phyloP scores from a whole-genome alignment of 768 basidiomycete genomes.

The Collybiopsis luxurians region DNA sequence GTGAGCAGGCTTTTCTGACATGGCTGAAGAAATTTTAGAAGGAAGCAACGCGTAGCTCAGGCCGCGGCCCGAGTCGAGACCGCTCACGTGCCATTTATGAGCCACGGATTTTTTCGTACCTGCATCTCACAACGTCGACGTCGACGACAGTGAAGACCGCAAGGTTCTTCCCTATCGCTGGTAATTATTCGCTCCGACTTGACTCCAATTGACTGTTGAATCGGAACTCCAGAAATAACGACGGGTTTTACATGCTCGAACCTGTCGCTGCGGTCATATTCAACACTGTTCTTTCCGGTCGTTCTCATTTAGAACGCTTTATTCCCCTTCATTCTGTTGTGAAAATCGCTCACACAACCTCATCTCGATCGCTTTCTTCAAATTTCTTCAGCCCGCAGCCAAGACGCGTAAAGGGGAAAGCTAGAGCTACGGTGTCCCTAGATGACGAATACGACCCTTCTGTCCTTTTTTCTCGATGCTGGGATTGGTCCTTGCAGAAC shows the following conservation, averaged over 20 bases:
- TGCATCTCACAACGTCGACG: too few species aligned
- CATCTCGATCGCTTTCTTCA: slow-evolving; percentile 30
- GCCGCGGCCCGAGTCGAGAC: background rate
- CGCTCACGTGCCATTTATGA: background rate
- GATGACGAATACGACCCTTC: slow-evolving; percentile 25
- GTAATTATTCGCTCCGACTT: too few species aligned
- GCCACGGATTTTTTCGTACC: too few species aligned
- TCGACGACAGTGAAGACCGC: background rate
- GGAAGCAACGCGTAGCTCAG: background rate
- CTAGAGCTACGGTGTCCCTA: slow-evolving; percentile 31
- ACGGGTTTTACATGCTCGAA: slow-evolving; percentile 56
- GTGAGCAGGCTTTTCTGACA: slow-evolving; percentile 35
- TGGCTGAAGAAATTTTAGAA: background rate
- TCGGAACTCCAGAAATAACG: slow-evolving; percentile 13
- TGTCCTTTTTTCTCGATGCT: slow-evolving; percentile 31
- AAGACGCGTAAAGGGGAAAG: slow-evolving; percentile 53
- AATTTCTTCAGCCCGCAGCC: slow-evolving; percentile 60
- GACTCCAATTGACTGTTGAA: too few species aligned
- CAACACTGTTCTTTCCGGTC: slow-evolving; percentile 42
- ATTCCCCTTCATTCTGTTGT: slow-evolving; percentile 25
- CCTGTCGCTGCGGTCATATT: slow-evolving; percentile 55
- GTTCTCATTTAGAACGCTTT: slow-evolving; percentile 23
- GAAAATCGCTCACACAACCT: slow-evolving; percentile 25
- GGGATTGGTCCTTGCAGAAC: slow-evolving; percentile 46
- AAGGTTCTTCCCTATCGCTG: too few species aligned